phyloP scores from a whole-genome alignment of 2,329 filamentous ascomycete species.

The Fusarium sp. region DNA sequence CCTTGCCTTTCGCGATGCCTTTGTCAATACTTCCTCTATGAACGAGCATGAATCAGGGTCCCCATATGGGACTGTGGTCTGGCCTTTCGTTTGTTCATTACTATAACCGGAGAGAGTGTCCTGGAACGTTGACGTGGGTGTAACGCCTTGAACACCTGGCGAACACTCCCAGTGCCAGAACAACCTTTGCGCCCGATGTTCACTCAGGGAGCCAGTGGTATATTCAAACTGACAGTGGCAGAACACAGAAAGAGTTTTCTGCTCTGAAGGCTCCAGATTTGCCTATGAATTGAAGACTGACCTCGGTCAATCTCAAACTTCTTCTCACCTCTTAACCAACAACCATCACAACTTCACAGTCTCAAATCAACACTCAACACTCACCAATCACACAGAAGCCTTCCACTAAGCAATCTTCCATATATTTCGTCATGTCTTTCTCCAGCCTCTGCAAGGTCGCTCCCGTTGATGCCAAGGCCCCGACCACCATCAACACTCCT shows the following conservation, averaged over 20 bases:
- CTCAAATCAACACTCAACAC: background rate
- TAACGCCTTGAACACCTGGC: background rate
- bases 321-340: background rate
- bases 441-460: background rate
- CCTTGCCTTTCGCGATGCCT: background rate
- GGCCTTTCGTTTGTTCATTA: too few relatives aligned
- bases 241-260: background rate
- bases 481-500: background rate
- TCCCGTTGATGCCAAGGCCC: background rate
- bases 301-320: background rate
- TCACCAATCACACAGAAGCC: too few relatives aligned
- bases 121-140: too few relatives aligned
- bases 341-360: background rate
- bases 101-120: background rate
- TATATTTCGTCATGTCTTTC: background rate
- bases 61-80: background rate
- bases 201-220: background rate
- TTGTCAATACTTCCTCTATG: background rate
- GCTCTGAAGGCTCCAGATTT: background rate
- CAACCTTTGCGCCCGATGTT: background rate
- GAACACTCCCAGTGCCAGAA: background rate
- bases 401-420: background rate
- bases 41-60: background rate
- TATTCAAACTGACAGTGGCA: background rate
- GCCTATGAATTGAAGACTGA: background rate